A percentile compares a stretch with the other conserved stretches of the same genome.
Evolutionary conservation across 495 filamentous ascomycete species (phyloP).

Genomic region (Diplogelasinospora grovesii): DNA sequence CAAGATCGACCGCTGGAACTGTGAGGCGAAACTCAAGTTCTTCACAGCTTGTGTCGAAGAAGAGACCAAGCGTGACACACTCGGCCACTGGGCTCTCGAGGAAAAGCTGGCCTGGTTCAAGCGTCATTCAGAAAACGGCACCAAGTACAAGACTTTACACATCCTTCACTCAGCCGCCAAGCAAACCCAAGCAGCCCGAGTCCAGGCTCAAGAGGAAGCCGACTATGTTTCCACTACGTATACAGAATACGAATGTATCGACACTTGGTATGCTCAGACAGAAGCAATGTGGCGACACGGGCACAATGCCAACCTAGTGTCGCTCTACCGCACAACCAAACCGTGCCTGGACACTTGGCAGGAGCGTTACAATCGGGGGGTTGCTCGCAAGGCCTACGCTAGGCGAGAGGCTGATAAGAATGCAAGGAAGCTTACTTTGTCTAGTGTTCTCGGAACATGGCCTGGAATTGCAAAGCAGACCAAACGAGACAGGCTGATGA

Average conservation of each 20-base stretch:
- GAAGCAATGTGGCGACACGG: conserved; percentile 11
- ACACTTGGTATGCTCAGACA: conserved; percentile 13
- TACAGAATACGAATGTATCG: conserved; percentile 10
- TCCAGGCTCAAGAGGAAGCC: conserved; percentile 10
- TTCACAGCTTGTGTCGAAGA: conserved; percentile 11
- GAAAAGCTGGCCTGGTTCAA: conserved; percentile 19
- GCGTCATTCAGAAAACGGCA: conserved; percentile 9
- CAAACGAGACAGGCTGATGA: conserved; percentile 20
- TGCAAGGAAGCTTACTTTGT: conserved; percentile 6
- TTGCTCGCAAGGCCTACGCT: conserved; percentile 5
- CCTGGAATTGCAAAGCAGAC: conserved; percentile 14
- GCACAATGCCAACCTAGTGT: conserved; percentile 22
- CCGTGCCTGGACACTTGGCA: conserved; percentile 21
- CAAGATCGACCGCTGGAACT: conserved; percentile 16
- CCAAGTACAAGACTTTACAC: conserved; percentile 10
- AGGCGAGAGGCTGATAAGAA: conserved; percentile 8
- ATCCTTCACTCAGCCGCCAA: conserved; percentile 1
- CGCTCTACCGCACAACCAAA: conserved; percentile 21
- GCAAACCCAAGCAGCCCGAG: conserved; percentile 1
- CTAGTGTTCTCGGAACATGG: conserved; percentile 20
- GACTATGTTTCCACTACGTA: conserved; percentile 13
- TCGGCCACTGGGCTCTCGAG: conserved; percentile 18
- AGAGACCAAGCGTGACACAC: conserved; percentile 10
- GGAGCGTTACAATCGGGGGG: conserved; percentile 6
- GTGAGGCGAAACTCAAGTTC: conserved; percentile 17